phyloP scores from a whole-genome alignment of 2,329 filamentous ascomycete species.

The Diaporthe helianthi region DNA sequence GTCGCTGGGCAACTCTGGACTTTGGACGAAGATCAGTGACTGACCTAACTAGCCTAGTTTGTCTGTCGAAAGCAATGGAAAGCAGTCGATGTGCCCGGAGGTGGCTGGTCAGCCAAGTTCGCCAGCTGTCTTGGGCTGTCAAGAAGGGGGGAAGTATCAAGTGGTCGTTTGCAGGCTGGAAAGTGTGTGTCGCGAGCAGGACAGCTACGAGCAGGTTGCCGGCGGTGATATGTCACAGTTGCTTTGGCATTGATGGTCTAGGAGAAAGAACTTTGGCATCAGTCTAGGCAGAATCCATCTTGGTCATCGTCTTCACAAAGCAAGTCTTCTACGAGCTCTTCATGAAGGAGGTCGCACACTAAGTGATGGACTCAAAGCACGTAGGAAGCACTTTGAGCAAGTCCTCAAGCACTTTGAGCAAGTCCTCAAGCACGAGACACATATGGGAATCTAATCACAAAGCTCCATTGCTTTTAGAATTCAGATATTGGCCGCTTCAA shows the following conservation, averaged over 20 bases:
- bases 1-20: neutral
- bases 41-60: neutral
- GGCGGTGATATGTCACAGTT: no score
- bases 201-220: neutral
- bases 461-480: no score
- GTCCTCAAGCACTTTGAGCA: neutral
- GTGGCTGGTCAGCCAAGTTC: no score
- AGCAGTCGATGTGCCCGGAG: neutral
- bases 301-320: neutral
- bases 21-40: neutral
- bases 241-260: neutral
- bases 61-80: neutral
- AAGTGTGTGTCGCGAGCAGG: neutral
- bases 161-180: neutral
- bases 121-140: neutral
- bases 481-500: rapidly evolving
- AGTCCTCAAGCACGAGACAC: neutral
- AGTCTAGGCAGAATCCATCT: neutral
- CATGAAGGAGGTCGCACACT: neutral
- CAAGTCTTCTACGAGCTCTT: neutral
- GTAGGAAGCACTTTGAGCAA: neutral
- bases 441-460: neutral
- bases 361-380: neutral
- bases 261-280: no score
- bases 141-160: neutral